Evolutionary conservation across 2,329 filamentous ascomycete genomes (phyloP).

Genomic region (Chaetomium sp.): DNA sequence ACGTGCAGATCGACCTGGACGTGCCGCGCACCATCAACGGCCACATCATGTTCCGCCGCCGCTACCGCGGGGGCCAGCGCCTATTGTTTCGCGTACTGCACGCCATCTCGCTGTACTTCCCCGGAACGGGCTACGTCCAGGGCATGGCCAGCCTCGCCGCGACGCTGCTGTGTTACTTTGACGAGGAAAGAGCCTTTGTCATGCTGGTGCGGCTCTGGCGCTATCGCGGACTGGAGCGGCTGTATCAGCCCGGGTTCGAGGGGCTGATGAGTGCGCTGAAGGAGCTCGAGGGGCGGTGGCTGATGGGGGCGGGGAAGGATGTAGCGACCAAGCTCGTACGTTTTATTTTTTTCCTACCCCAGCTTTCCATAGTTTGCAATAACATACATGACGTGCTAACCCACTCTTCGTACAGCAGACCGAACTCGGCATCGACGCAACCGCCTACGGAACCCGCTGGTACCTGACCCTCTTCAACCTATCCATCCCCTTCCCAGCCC

Average conservation of each 20-base stretch:
- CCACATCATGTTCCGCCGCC: conserved; percentile 94
- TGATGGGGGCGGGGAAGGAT: conserved; percentile 64
- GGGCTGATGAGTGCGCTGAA: conserved; percentile 83
- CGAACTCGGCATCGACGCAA: conserved; percentile 78
- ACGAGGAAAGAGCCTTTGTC: conserved; percentile 90
- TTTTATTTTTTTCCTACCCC: conserved; percentile 30
- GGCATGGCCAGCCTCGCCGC: conserved; percentile 95
- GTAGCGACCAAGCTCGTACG: conserved; percentile 79
- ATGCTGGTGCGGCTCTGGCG: conserved; percentile 97
- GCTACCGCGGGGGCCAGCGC: conserved; percentile 90
- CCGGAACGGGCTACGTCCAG: conserved; percentile 91
- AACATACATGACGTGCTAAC: conserved; percentile 22
- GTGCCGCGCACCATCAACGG: conserved; percentile 92
- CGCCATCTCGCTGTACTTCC: conserved; percentile 86
- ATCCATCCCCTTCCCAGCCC: conserved; percentile 89
- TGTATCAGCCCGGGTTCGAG: conserved; percentile 82
- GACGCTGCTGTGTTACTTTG: conserved; percentile 93
- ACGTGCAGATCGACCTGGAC: conserved; percentile 95
- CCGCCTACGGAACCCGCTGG: conserved; percentile 95
- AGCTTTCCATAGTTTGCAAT: no score
- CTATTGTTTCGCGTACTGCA: conserved; percentile 91
- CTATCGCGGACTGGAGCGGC: conserved; percentile 77
- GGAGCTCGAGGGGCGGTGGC: conserved; percentile 85
- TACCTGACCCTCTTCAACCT: conserved; percentile 98
- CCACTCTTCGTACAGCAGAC: conserved; percentile 48